These are phyloP conservation scores for Spergularia bocconei DNA, from an alignment of 148 eudicot genomes.

Conservation along the genomic window DNA sequence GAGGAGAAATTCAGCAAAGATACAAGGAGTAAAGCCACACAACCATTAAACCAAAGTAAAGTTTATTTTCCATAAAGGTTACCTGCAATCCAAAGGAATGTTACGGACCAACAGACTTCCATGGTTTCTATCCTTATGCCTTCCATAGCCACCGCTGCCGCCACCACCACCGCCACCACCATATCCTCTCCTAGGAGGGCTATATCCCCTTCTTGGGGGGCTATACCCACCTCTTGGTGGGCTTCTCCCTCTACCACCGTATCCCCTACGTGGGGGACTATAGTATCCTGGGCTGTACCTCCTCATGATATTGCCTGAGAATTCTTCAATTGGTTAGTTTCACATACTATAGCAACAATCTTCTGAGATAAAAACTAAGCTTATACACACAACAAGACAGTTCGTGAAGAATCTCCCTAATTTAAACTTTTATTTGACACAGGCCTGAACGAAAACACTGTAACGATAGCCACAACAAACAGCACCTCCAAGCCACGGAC, in stretches of 20 bases:
- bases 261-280: conserved; percentile 71
- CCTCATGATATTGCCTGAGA: conserved; percentile 41
- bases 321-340: neutral
- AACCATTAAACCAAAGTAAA: neutral
- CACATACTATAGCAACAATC: neutral
- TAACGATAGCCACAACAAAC: neutral
- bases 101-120: conserved; percentile 76
- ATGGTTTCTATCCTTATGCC: conserved; percentile 50
- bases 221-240: conserved; percentile 61
- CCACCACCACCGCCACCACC: conserved; percentile 34
- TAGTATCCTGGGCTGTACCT: conserved; percentile 69
- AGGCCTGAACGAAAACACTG: neutral
- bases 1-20: neutral
- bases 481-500: neutral
- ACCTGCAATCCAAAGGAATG: conserved; percentile 72
- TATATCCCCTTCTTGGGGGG: conserved; percentile 54
- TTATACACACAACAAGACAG: neutral
- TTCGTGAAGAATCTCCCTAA: neutral
- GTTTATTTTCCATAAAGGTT: neutral
- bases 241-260: conserved; percentile 57
- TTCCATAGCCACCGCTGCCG: conserved; percentile 40
- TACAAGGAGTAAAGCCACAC: neutral
- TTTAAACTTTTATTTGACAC: neutral
- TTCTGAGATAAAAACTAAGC: neutral
- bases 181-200: conserved; percentile 62